These are phyloP conservation scores for Alnus glutinosa DNA, from an alignment of 306 rosid species.

Conservation along the genomic window DNA sequence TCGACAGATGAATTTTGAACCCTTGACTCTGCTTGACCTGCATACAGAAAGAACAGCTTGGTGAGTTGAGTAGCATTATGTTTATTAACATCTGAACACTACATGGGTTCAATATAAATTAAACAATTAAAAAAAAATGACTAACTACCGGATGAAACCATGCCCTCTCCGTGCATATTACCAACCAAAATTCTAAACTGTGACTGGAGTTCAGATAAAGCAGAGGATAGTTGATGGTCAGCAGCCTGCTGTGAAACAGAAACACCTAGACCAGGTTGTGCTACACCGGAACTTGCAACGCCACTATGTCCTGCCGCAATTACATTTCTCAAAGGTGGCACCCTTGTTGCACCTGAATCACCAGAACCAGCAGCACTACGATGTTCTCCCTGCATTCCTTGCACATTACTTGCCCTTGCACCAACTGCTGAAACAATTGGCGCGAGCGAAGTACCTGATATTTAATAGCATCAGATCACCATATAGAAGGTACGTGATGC, in stretches of 20 bases:
- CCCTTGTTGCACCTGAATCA: slow-evolving; percentile 58
- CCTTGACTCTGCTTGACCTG: slow-evolving; percentile 55
- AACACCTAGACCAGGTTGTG: slow-evolving; percentile 53
- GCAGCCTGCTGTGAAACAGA: slow-evolving; percentile 59
- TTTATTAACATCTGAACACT: not conserved
- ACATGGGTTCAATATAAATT: not conserved
- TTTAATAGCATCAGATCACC: slow-evolving; percentile 29
- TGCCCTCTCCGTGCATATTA: slow-evolving; percentile 49
- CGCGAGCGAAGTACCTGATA: slow-evolving; percentile 50
- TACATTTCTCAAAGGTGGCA: slow-evolving; percentile 59
- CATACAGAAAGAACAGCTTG: slow-evolving; percentile 30
- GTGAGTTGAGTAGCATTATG: slow-evolving; percentile 16
- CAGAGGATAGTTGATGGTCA: slow-evolving; percentile 59
- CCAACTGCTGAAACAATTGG: slow-evolving; percentile 70
- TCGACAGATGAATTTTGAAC: slow-evolving; percentile 49
- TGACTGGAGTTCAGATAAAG: slow-evolving; percentile 54
- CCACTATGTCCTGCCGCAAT: slow-evolving; percentile 46
- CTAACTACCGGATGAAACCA: slow-evolving; percentile 53
- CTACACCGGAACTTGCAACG: slow-evolving; percentile 34
- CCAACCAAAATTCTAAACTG: slow-evolving; percentile 57
- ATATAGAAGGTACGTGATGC: slow-evolving; percentile 15
- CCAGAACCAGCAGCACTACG: slow-evolving; percentile 54
- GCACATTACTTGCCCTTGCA: slow-evolving; percentile 72
- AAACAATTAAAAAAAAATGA: slow-evolving; percentile 7
- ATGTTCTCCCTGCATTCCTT: slow-evolving; percentile 59